Base-by-base conservation (phyloP, 2,329 filamentous ascomycete genomes). In the Penicillium sp. region DNA sequence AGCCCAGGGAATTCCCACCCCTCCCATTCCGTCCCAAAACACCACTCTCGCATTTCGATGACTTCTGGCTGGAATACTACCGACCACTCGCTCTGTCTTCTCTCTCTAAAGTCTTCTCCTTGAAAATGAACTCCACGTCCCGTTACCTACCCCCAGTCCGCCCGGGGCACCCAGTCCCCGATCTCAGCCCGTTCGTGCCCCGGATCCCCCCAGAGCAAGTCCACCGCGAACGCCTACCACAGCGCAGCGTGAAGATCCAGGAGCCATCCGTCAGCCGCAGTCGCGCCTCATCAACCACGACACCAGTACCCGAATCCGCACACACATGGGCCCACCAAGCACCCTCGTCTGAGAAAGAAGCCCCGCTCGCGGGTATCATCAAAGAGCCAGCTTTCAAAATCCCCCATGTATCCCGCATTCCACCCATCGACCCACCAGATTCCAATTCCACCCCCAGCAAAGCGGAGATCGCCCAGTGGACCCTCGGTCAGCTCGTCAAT, bases 31-130 rank as follows among this genome's bases (percentile, higher is more conserved):
- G 59, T 14, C 67, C 72, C 5, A 72, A 71, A 48, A 69, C 70
- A 6, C 60, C 69, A 14, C 56, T 72, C 61, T 71, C 66, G 77
- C 85, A 83, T 57, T 91, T 90, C 58, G 93, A 97, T 69, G 92
- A 97, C 72, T 99, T 96, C 74, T 99, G 94, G 94, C 80, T 94
- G 8, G 94, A 99, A 71, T 97, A 97, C 72, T 99, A 99, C 71
- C 86, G 92, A 14, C 94, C 94, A 0, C 82, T 90, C 8, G 90
- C 89, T 0, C 77, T 97, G 1, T 96, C 94, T 0, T 94, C 91
- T 0, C 91, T 97, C 63, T 83, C 87, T 14, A 99, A 97, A 70
- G 89, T 97, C 71, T 97, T 96, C 70, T 85, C 91, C 0, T 96
- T 89, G 74, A 92, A 90, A 69, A 90, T 97, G 83, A 96, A 93